Evolutionary conservation across 768 basidiomycete species (phyloP).

Genomic region (Lentinula sp.): DNA sequence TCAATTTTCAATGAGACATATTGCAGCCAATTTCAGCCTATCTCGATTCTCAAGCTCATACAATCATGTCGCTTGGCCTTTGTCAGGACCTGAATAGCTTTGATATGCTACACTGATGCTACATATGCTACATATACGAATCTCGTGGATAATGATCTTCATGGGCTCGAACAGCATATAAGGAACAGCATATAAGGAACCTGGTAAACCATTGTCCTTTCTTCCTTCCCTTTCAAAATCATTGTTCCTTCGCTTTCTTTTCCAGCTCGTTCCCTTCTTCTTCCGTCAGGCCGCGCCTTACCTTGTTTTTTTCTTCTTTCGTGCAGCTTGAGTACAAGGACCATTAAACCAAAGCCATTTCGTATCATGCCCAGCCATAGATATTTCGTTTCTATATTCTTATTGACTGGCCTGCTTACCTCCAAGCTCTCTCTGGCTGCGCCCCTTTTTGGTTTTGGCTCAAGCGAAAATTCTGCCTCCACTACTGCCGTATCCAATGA

Average conservation of each 20-base stretch:
- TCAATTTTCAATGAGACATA: no score
- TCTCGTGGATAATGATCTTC: no score
- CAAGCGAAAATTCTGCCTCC: slow-evolving; percentile 2
- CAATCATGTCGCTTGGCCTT: background rate
- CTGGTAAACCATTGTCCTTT: background rate
- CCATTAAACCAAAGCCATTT: background rate
- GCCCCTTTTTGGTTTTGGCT: slow-evolving; percentile 2
- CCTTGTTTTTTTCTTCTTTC: background rate
- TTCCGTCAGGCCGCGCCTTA: background rate
- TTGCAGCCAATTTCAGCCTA: no score
- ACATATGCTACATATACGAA: no score
- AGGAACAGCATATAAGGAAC: background rate
- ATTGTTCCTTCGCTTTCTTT: background rate
- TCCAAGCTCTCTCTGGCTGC: background rate
- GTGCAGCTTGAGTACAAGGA: background rate
- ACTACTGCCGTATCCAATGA: slow-evolving; percentile 7
- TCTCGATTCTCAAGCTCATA: no score
- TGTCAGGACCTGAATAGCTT: background rate
- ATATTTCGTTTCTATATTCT: background rate
- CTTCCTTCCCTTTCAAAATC: background rate
- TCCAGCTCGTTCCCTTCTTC: background rate
- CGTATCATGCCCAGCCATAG: background rate
- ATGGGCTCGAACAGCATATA: no score
- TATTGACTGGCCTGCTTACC: background rate
- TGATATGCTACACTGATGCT: no score